A percentile compares a stretch with the other conserved stretches of the same genome.
Evolutionary conservation across 768 basidiomycete genomes (phyloP).

Genomic region (Amanita rubescens): DNA sequence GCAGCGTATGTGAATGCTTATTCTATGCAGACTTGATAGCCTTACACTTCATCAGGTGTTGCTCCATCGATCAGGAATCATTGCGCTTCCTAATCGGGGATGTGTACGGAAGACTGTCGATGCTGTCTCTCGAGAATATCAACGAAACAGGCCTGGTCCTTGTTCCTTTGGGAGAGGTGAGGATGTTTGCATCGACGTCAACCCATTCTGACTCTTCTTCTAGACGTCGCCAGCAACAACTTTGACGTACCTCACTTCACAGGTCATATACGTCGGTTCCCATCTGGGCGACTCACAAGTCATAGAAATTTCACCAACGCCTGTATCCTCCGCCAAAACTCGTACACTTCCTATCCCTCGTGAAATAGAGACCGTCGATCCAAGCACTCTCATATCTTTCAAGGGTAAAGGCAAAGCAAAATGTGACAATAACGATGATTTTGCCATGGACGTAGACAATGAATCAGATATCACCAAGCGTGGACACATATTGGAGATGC

Average conservation of each 20-base stretch:
- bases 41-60: constrained; percentile 34
- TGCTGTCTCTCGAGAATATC: constrained; percentile 49
- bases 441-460: constrained; percentile 26
- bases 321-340: constrained; percentile 30
- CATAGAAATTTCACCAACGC: constrained; percentile 45
- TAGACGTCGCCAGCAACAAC: constrained; percentile 70
- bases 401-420: constrained; percentile 31
- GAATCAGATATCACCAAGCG: constrained; percentile 18
- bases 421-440: constrained; percentile 23
- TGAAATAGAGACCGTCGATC: constrained; percentile 35
- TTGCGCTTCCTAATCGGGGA: constrained; percentile 60
- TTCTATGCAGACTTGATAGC: background rate
- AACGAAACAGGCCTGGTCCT: constrained; percentile 40
- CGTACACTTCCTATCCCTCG: constrained; percentile 47
- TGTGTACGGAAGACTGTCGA: constrained; percentile 57
- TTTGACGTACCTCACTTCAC: constrained; percentile 64
- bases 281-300: constrained; percentile 79
- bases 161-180: constrained; percentile 67
- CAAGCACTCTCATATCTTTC: constrained; percentile 23
- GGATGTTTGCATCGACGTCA: constrained; percentile 10
- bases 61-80: constrained; percentile 37
- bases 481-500: constrained; percentile 43
- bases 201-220: constrained; percentile 3
- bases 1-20: constrained; percentile 44
- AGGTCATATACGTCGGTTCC: constrained; percentile 72